Evolutionary conservation across 2,329 filamentous ascomycete species (phyloP), one percentile per base, ranked within the genome.

Genomic region (Curvularia verruculosa): DNA sequence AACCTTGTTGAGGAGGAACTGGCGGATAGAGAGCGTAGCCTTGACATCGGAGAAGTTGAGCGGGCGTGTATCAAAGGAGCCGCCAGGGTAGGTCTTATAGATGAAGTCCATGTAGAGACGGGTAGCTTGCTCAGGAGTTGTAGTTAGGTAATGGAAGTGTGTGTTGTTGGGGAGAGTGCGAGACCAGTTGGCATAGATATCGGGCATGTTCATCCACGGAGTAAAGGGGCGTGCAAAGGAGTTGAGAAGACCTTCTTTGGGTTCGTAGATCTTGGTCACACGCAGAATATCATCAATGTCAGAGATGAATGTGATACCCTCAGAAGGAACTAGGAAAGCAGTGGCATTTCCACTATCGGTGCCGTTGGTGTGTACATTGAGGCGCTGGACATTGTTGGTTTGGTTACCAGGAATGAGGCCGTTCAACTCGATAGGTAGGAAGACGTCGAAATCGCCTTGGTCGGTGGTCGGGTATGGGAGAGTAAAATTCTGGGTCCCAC

Each of bases 111-210:
- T 91, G 78, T 93, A 93, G 64, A 87, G 89, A 40, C 89, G 82
- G 0, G 90, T 91, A 4, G 87, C 83, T 73, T 93, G 90, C 76
- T 92, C 90, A 0, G 90, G 90, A 0, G 89, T 91, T 0, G 90
- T 93, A 0, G 90, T 93, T 19, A 93, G 81, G 77, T 93, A 93
- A 77, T 92, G 89, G 79, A 92, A 93, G 73, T 92, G 90, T 60
- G 87, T 81, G 56, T 63, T 63, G 67, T 90, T 83, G 0, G 85
- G 83, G 13, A 91, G 80, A 21, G 81, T 84, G n/a, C 78, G 77
- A 1, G 84, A 87, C 89, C 89, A 92, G 69, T 91, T 90, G 63
- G 87, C 85, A 72, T 91, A 93, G 63, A 92, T 87, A 2, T 87
- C 82, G 0, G 89, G 89, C 90, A 93, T 93, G 75, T 92, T 89